Percentiles rank a stretch among this genome's conserved stretches.
Conservation (phyloP, 352 stramenopile genomes). For the Globisporangium orthogonon region DNA sequence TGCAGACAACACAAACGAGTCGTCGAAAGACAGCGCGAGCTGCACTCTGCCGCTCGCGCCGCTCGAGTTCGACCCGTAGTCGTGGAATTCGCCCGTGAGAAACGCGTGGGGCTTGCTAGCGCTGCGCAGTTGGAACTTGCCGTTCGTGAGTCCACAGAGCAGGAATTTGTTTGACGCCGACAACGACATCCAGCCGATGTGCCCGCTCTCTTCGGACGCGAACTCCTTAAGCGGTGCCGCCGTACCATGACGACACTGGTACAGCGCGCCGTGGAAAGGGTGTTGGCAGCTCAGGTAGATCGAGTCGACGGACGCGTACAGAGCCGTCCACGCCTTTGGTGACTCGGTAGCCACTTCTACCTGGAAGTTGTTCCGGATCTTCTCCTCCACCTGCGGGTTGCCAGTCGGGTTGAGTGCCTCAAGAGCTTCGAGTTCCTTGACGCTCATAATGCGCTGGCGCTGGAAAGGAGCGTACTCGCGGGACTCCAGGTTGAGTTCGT, state of each 20-base stretch:
- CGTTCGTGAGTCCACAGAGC: slow-evolving; percentile 69
- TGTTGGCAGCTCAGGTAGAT: slow-evolving; percentile 45
- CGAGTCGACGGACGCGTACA: slow-evolving; percentile 32
- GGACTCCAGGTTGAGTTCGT: slow-evolving; percentile 38
- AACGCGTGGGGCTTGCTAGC: slow-evolving; percentile 46
- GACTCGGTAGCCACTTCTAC: slow-evolving; percentile 21
- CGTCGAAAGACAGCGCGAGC: slow-evolving; percentile 75
- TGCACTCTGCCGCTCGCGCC: slow-evolving; percentile 12
- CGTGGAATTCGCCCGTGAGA: slow-evolving; percentile 74
- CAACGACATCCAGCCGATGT: slow-evolving; percentile 33
- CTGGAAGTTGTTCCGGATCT: slow-evolving; percentile 43
- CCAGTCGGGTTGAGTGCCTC: slow-evolving; percentile 32
- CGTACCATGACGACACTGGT: slow-evolving; percentile 25
- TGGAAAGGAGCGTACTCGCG: slow-evolving; percentile 38
- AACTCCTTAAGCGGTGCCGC: slow-evolving; percentile 29
- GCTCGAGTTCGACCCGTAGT: slow-evolving; percentile 19
- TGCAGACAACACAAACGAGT: slow-evolving; percentile 65
- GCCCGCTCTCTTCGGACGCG: slow-evolving; percentile 25
- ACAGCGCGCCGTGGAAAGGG: slow-evolving; percentile 28
- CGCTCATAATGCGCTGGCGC: slow-evolving; percentile 36
- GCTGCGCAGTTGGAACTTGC: slow-evolving; percentile 74
- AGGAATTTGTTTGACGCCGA: slow-evolving; percentile 63
- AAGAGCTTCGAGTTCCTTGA: slow-evolving; percentile 41
- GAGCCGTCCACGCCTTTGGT: slow-evolving; percentile 27
- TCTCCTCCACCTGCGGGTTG: slow-evolving; percentile 38